Evolutionary conservation across 2,329 filamentous ascomycete species (phyloP).

Genomic region (Aspergillus sp.): DNA sequence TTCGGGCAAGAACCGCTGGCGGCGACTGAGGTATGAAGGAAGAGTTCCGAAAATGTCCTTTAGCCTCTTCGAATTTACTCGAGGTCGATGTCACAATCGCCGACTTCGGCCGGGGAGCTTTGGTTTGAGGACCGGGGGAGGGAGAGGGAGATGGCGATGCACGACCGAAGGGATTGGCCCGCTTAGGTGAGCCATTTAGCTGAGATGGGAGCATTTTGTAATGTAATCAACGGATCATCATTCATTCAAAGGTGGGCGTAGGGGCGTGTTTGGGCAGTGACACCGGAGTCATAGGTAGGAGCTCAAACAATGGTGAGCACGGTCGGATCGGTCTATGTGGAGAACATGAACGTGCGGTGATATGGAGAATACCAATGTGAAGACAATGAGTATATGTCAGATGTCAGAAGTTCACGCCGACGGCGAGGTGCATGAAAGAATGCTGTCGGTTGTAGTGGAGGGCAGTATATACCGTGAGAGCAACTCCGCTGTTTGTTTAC

Average conservation of each 20-base stretch:
- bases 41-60: constrained; percentile 65
- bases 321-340: neutral
- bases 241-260: constrained; percentile 14
- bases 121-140: constrained; percentile 55
- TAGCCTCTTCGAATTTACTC: constrained; percentile 36
- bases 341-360: neutral
- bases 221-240: constrained; percentile 28
- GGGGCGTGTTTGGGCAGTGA: constrained; percentile 16
- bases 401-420: neutral
- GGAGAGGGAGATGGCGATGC: constrained; percentile 56
- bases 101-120: constrained; percentile 65
- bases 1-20: constrained; percentile 41
- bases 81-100: constrained; percentile 64
- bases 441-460: neutral
- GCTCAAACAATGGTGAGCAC: constrained; percentile 7
- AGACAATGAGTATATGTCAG: neutral
- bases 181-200: constrained; percentile 65
- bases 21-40: constrained; percentile 60
- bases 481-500: constrained; percentile 37
- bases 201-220: constrained; percentile 53
- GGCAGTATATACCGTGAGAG: constrained; percentile 6
- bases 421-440: too few relatives aligned
- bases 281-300: constrained; percentile 2
- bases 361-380: neutral
- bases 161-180: constrained; percentile 76